Evolutionary conservation across 176 grass and related monocot genomes (phyloP).

Genomic region (Aegilops umbellulata): DNA sequence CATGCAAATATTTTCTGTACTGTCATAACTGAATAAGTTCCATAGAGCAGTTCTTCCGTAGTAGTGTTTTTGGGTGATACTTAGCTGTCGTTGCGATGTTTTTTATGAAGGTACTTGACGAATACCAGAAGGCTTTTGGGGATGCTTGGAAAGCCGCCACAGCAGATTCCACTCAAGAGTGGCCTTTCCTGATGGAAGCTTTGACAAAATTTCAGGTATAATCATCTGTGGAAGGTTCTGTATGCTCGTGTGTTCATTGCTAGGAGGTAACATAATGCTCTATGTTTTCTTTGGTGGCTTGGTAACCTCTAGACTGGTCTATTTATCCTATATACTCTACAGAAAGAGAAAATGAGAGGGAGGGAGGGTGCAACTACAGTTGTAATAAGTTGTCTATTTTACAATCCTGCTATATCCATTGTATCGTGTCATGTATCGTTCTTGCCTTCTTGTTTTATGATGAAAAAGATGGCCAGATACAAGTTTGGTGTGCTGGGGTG

Average conservation of each 20-base stretch:
- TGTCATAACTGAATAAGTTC: neutral
- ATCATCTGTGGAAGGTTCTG: neutral
- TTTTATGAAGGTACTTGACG: constrained; percentile 85
- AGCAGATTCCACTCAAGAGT: constrained; percentile 67
- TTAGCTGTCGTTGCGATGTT: neutral
- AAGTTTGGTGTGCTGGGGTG: neutral
- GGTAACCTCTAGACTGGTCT: neutral
- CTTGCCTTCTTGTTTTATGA: constrained; percentile 11
- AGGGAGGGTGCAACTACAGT: neutral
- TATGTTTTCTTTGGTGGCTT: neutral
- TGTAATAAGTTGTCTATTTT: neutral
- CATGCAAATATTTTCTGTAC: neutral
- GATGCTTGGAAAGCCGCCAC: constrained; percentile 68
- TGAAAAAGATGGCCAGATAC: neutral
- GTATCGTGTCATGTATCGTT: no score
- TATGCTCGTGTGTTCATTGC: neutral
- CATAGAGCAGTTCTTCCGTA: neutral
- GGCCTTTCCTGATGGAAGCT: constrained; percentile 78
- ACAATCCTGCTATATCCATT: neutral
- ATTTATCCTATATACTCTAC: neutral
- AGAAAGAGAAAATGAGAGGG: neutral
- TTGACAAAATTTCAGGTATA: constrained; percentile 94
- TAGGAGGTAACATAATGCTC: neutral
- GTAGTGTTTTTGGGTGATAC: neutral
- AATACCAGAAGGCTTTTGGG: constrained; percentile 97